These are phyloP conservation scores for Papiliotrema fonsecae DNA, from an alignment of 1,284 basidiomycete species.

Conservation along the genomic window DNA sequence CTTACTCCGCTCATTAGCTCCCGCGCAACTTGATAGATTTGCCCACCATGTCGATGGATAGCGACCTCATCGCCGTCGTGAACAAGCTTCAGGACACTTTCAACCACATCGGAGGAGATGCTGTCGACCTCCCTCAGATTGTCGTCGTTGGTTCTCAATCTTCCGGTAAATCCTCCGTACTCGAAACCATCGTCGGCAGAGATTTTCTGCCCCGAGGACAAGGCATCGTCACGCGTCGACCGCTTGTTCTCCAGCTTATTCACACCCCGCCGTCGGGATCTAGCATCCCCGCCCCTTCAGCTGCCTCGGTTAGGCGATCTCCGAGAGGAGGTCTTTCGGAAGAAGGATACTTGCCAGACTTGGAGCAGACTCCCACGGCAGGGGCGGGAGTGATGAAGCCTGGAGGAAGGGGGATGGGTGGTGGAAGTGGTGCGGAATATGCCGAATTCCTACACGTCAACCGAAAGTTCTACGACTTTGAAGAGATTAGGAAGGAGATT, in stretches of 20 bases:
- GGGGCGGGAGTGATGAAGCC: slow-evolving; percentile 31
- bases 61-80: slow-evolving; percentile 89
- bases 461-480: slow-evolving; percentile 91
- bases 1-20: too few relatives aligned
- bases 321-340: slow-evolving; percentile 15
- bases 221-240: slow-evolving; percentile 93
- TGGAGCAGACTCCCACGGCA: slow-evolving; percentile 21
- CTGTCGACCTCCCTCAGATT: slow-evolving; percentile 53
- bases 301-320: slow-evolving; percentile 8
- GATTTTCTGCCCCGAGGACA: slow-evolving; percentile 86
- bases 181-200: slow-evolving; percentile 75
- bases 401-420: slow-evolving; percentile 32
- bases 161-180: slow-evolving; percentile 55
- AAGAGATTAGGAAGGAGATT: slow-evolving; percentile 91
- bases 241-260: slow-evolving; percentile 90
- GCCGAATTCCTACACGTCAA: slow-evolving; percentile 96
- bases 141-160: slow-evolving; percentile 52
- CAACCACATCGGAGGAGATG: slow-evolving; percentile 53
- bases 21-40: too few relatives aligned
- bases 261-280: slow-evolving; percentile 68
- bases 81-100: slow-evolving; percentile 78
- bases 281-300: not conserved
- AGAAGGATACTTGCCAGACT: slow-evolving; percentile 37
- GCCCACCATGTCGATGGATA: slow-evolving; percentile 67
- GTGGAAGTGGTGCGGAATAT: slow-evolving; percentile 65